A percentile compares a stretch with the other conserved stretches of the same genome.
Conservation (phyloP, 129 eudicot species). For the Apium graveolens region DNA sequence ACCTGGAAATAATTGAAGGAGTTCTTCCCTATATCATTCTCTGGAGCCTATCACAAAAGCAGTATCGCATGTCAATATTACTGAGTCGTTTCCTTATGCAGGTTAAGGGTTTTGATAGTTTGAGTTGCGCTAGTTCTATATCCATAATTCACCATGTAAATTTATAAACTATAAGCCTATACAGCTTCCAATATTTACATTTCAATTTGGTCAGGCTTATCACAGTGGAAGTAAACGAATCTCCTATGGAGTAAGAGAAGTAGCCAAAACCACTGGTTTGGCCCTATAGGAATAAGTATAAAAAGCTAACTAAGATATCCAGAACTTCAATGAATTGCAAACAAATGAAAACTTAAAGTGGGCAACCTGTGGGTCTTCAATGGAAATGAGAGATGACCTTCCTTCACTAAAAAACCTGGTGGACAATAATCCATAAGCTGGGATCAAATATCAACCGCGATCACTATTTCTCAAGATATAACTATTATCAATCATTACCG, state of each 20-base stretch:
- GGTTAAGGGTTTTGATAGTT: not conserved
- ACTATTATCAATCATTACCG: not conserved
- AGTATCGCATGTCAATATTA: not conserved
- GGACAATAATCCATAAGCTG: not conserved
- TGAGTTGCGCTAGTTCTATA: not conserved
- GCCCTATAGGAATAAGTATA: not conserved
- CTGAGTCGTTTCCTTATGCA: not conserved
- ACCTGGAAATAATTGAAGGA: conserved; percentile 94
- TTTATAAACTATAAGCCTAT: not conserved
- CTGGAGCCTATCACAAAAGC: conserved; percentile 55
- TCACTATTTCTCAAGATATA: not conserved
- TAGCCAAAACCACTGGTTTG: not conserved
- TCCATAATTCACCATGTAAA: not conserved
- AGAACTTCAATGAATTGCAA: not conserved
- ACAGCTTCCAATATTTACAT: not conserved
- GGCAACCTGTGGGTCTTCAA: conserved; percentile 91
- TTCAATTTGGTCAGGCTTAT: not conserved
- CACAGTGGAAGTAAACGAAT: not conserved
- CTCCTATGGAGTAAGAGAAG: not conserved
- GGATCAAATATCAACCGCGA: not conserved
- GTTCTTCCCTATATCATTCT: conserved; percentile 88
- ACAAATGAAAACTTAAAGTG: not conserved
- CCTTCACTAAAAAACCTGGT: conserved; percentile 45
- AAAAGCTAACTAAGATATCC: not conserved
- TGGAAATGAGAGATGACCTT: conserved; percentile 51